Conservation (phyloP, 75 land plant genomes). For the Pinus tabuliformis region DNA sequence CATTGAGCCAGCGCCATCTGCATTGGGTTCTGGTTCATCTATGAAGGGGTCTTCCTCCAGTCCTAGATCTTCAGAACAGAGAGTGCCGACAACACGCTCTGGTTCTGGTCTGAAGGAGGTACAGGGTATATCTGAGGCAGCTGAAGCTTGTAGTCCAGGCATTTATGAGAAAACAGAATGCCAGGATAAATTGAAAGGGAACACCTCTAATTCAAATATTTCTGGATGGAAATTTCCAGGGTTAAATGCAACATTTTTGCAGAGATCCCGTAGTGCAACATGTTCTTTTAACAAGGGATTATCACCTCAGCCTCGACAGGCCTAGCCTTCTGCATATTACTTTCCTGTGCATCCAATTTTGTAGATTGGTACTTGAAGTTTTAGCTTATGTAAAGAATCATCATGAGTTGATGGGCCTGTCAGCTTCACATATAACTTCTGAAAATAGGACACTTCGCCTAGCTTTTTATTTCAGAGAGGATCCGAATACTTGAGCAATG, state of each 20-base stretch:
- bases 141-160: neutral
- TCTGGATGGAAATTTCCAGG: conserved; percentile 14
- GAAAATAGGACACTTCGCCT: too few relatives aligned
- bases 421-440: too few relatives aligned
- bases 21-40: conserved; percentile 6
- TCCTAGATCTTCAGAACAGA: neutral
- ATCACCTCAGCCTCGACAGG: too few relatives aligned
- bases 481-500: too few relatives aligned
- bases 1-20: neutral
- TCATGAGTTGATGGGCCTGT: too few relatives aligned
- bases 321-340: too few relatives aligned
- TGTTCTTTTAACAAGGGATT: too few relatives aligned
- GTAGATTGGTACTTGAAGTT: too few relatives aligned
- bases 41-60: neutral
- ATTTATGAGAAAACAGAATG: neutral
- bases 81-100: neutral
- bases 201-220: neutral
- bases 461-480: too few relatives aligned
- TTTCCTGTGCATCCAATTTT: too few relatives aligned
- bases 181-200: neutral
- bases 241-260: conserved; percentile 8
- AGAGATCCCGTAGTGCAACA: neutral
- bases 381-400: too few relatives aligned
- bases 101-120: conserved; percentile 14
- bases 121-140: conserved; percentile 7